Base-by-base conservation (phyloP, 1,139 yeast genomes). In the Magnusiomyces tetraspermus region DNA sequence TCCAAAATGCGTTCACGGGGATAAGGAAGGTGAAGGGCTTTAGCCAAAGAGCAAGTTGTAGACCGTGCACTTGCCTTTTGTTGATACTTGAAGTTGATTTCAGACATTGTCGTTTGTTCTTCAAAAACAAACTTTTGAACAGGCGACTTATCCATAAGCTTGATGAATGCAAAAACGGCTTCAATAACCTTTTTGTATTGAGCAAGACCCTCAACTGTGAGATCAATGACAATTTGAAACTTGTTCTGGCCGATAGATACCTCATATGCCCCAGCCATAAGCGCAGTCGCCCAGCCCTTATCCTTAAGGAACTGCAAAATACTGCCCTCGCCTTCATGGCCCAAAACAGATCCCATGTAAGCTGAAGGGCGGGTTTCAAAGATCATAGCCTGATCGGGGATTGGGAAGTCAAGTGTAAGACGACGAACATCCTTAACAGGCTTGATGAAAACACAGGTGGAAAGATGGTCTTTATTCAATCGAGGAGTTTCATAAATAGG, bases 291-390 rank as follows among this genome's bases (percentile, higher is more conserved):
- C 88, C 92, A 87, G 11, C 92, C 86, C 58, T 77, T 72, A 42
- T 72, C 69, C 68, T 89, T 90, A 58, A 90, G 76, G 59, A 75
- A 76, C 52, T 82, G 77, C 41, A 87, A 73, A 19, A 92, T 68
- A 1, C 96, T 87, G 1, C 97, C 97, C 51, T 81, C 76, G 52
- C 88, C 87, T 70, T 92, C 97, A 67, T 92, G 97, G 33, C 98
- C 97, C 53, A 92, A 70, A 54, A 92, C 73, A 67, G 90, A 97
- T 26, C 92, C 79, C 60, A 74, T 77, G 66, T 88, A 85, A 51
- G 76, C 78, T 11, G 78, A 75, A 0, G 97, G 95, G 60, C 80
- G 80, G 30, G 78, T 74, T 49, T 77, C 77, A 86, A 92, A 85
- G 52, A 76, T 68, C 17, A 70, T 69, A 55, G 76, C 74, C 61